Evolutionary conservation across 208 protist genomes (phyloP), one percentile per base, ranked within the genome.

Genomic region (Trypanosoma boissoni): DNA sequence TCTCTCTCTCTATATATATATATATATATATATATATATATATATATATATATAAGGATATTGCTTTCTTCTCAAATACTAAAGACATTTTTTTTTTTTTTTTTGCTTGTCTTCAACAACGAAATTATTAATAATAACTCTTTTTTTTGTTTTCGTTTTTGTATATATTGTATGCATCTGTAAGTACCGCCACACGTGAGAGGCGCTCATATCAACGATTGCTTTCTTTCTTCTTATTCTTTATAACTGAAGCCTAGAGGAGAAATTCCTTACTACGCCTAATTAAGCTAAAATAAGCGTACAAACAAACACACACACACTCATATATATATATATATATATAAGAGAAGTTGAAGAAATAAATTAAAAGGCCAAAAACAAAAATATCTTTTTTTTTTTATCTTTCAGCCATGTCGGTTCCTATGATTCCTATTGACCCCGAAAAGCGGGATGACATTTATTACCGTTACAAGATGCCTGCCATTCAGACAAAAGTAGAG

Each of bases 401-500:
- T 43, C 9, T 41, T 21, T 9, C 31, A 62, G 59, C 16, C n/a
- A 92, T 92, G 86, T 63, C 86, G 44, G 58, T 76, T 51, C 54
- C 72, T 29, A 88, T 88, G 70, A 70, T 97, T 18, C 76, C 88
- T 26, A 75, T 97, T n/a, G 86, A 97, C 64, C 92, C 92, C 57
- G 76, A 92, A 21, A 88, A 91, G 61, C 69, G 77, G 74, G 72
- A 80, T 65, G 94, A 97, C 76, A 64, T 79, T 41, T 95, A 89
- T 72, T 96, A 97, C 76, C 88, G 94, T 9, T 97, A 97, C 80
- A 96, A 91, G 74, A 97, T 97, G 94, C 89, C 88, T 1, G 68
- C 84, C 27, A 58, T 97, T 29, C 74, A 89, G 58, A 91, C 78
- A 36, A 96, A 97, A 76, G 85, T 95, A 24, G 91, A 97, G 72